These are phyloP conservation scores for Lycium barbarum DNA, from an alignment of 257 asterid species.

Conservation along the genomic window DNA sequence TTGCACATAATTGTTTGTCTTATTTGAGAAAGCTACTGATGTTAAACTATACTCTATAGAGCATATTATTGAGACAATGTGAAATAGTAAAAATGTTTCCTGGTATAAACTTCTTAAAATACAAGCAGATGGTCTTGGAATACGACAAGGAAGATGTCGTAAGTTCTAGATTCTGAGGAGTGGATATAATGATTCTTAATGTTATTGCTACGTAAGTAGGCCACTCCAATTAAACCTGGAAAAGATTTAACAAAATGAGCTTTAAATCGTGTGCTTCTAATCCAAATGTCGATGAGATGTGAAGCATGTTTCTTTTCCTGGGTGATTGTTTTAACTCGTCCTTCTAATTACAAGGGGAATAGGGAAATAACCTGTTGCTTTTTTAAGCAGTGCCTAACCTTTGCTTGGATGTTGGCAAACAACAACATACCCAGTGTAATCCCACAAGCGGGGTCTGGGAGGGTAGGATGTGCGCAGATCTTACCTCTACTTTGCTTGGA, in stretches of 20 bases:
- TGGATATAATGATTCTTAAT: neutral
- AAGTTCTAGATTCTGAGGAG: neutral
- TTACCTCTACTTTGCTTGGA: neutral
- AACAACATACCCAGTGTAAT: no score
- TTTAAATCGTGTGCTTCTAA: neutral
- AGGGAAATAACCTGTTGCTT: neutral
- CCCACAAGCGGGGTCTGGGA: no score
- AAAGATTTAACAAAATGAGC: neutral
- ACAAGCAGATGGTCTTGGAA: neutral
- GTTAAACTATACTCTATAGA: no score
- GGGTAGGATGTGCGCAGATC: no score
- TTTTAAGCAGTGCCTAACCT: neutral
- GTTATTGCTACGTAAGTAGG: neutral
- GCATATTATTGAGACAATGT: neutral
- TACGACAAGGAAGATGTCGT: neutral
- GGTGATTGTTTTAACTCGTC: neutral
- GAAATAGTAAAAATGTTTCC: neutral
- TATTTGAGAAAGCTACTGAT: neutral
- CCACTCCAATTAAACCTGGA: neutral
- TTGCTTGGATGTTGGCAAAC: neutral
- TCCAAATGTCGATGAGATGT: neutral
- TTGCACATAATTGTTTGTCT: neutral
- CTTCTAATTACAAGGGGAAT: neutral
- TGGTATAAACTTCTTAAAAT: neutral
- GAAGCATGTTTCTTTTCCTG: neutral